Base-by-base conservation (phyloP, 225 moss, liverwort and hornwort species). In the Bryum argenteum region DNA sequence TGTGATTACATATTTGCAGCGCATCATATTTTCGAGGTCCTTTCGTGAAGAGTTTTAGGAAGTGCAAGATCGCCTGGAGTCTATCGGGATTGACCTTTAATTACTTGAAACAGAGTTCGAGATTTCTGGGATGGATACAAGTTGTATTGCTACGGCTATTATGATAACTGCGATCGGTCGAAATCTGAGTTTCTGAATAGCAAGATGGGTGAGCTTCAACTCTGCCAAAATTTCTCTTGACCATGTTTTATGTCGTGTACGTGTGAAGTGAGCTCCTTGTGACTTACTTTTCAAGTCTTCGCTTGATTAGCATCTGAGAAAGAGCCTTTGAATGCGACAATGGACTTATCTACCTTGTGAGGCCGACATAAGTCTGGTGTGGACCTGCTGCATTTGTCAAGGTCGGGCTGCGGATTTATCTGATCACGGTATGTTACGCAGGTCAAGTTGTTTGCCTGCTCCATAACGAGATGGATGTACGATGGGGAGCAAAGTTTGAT, bases 101-200 rank as follows among this genome's bases (percentile, higher is more conserved):
- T 71, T 10, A 56, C 52, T 59, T 79, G 69, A 52, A 74, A 63
- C 75, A 82, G 82, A 41, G 80, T 80, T 74, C 67, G 58, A 79
- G 87, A 88, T 73, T 88, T 88, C 33, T 88, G 87, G 82, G 65
- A 70, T 51, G 88, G 84, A 18, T 84, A 82, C 66, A 84, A 88
- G 69, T 65, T 82, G 22, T 88, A 88, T 77, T 88, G 79, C 82
- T 84, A 79, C 75, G 88, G 84, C 39, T 19, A 88, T 68, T 88
- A 84, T 77, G 84, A 82, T 60, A 71, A 74, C 7, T 82, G 79
- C 55, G 44, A 79, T 33, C 51, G 17, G 16, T 73, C 79, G 23
- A 84, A 74, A 66, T 56, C 54, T 14, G 61, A 74, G 53, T 84
- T 88, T 66, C 65, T 77, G 68, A 20, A 63, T 28, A 84, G 84